These are phyloP conservation scores for Boletellus deceptivus DNA, from an alignment of 1,284 basidiomycete genomes.

Conservation along the genomic window DNA sequence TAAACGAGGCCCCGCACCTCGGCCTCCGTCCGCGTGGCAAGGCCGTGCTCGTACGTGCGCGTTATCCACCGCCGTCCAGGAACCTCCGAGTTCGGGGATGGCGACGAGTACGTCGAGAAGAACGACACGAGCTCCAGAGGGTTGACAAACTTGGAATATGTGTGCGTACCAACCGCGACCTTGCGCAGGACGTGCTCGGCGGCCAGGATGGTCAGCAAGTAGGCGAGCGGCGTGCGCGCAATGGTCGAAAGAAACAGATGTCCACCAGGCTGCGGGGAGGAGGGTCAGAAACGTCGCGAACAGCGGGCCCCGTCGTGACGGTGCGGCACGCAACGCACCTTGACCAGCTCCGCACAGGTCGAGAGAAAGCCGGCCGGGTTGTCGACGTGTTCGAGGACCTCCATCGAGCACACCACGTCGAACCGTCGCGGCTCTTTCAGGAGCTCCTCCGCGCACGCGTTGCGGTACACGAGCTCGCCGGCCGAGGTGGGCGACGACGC, in stretches of 20 bases:
- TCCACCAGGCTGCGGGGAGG: conserved; percentile 75
- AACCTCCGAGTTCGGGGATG: conserved; percentile 24
- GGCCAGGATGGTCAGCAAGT: conserved; percentile 86
- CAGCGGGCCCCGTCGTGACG: not conserved
- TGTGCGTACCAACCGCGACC: conserved; percentile 91
- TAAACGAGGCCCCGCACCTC: conserved; percentile 84
- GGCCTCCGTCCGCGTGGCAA: conserved; percentile 62
- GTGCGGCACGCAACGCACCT: conserved; percentile 50
- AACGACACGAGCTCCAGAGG: conserved; percentile 86
- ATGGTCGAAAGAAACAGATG: conserved; percentile 97
- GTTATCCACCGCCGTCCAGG: conserved; percentile 43
- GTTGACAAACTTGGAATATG: conserved; percentile 87
- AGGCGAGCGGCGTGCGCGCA: conserved; percentile 87
- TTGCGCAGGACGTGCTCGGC: conserved; percentile 84
- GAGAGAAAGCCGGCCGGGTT: conserved; percentile 84
- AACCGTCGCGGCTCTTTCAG: conserved; percentile 62
- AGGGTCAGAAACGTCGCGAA: not conserved
- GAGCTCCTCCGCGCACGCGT: conserved; percentile 78
- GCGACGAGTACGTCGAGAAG: conserved; percentile 63
- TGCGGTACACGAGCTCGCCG: conserved; percentile 59
- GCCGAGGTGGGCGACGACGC: conserved; percentile 19
- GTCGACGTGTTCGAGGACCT: conserved; percentile 97
- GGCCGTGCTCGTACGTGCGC: conserved; percentile 39
- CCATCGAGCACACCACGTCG: conserved; percentile 97
- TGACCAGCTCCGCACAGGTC: conserved; percentile 80